Evolutionary conservation across 192 early-diverging fungal genomes (phyloP), one percentile per base, ranked within the genome.

Genomic region (Coemansia sp.): DNA sequence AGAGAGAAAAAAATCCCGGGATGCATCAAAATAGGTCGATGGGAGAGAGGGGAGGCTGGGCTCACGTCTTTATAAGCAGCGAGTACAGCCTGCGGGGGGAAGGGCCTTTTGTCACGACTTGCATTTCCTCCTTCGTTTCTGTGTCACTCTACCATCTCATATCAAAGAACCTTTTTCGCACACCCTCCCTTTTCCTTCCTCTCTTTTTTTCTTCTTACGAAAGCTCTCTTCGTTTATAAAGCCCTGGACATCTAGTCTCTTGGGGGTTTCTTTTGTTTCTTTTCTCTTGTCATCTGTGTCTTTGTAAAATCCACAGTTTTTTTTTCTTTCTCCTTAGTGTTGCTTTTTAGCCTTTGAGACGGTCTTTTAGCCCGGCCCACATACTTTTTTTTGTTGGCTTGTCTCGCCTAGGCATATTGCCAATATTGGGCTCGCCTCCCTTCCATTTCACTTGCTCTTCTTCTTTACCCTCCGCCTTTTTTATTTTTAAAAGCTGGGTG

Each of bases 11-110:
- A 18, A 20, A 20, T 38, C 6, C 47, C n/a, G 16, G 33, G 58
- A 61, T 61, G 58, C 58, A 61, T 61, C 58, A 61, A 61, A 61
- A 33, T 61, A 57, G 53, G 53, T 57, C 53, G 53, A 57, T 57
- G 49, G 49, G 49, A 33, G 53, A 33, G 53, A 57, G 20, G 20
- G 55, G 18, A 61, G 36, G 36, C 58, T 38, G 33, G 58, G 33
- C 58, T 61, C 58, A 61, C 18, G 16, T 18, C 33, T 38, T 61
- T 61, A 61, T 61, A 61, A 61, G 58, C 58, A 34, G 33, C 18
- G 16, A 9, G 58, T 9, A 20, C 15, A 6, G 18, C 34, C 36
- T 33, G 33, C 34, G 18, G 18, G 58, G 18, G 58, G 31, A 31
- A 18, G 31, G 58, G 58, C 50, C 22, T 24, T 20, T 52, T 22